Conservation (phyloP, 176 grass and related monocot species). For the Cymbopogon citratus region DNA sequence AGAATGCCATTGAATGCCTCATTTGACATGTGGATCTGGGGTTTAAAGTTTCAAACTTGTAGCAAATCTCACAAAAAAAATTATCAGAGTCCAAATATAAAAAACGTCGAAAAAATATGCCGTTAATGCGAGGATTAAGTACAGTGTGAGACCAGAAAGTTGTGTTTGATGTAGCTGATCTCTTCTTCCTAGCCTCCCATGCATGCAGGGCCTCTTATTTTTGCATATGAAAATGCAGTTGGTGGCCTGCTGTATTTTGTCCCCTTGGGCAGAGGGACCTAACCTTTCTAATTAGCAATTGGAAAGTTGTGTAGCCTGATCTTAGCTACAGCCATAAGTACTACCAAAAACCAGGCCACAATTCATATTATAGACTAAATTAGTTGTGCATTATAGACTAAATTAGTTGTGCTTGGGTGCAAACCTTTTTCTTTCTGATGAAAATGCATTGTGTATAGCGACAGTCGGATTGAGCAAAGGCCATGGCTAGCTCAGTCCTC, state of each 20-base stretch:
- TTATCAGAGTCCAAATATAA: neutral
- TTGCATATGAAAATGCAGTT: neutral
- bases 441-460: too few relatives aligned
- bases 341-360: neutral
- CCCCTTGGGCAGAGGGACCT: neutral
- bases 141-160: neutral
- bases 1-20: neutral
- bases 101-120: too few relatives aligned
- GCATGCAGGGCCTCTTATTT: conserved; percentile 14
- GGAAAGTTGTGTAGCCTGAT: neutral
- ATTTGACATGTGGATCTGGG: neutral
- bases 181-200: neutral
- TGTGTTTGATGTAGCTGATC: neutral
- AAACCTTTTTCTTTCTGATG: too few relatives aligned
- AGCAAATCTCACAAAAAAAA: neutral
- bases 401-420: neutral
- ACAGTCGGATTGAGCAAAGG: too few relatives aligned
- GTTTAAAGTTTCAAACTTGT: neutral
- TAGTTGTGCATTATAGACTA: too few relatives aligned
- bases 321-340: neutral
- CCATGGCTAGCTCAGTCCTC: too few relatives aligned
- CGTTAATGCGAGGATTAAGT: too few relatives aligned
- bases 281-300: neutral
- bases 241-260: neutral
- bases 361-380: neutral